Evolutionary conservation across 768 basidiomycete species (phyloP).

Genomic region (Macrocybe gigantea): DNA sequence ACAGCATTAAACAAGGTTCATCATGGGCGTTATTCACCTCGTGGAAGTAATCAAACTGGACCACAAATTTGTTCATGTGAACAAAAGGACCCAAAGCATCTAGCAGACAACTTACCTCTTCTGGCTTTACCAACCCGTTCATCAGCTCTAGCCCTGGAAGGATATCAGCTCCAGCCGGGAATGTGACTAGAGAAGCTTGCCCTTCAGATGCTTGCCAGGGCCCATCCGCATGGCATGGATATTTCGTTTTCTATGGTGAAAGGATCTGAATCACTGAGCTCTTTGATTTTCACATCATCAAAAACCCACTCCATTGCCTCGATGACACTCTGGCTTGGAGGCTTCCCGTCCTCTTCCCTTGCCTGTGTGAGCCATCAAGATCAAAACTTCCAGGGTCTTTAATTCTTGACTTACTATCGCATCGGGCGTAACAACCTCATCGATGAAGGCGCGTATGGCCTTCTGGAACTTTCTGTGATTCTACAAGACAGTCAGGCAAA

Average conservation of each 20-base stretch:
- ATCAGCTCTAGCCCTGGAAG: slow-evolving; percentile 59
- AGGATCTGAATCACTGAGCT: slow-evolving; percentile 30
- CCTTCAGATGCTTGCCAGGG: slow-evolving; percentile 83
- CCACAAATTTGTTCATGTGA: slow-evolving; percentile 1
- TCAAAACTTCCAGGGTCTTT: slow-evolving; percentile 1
- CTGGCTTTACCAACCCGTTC: slow-evolving; percentile 75
- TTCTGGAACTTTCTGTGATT: slow-evolving; percentile 58
- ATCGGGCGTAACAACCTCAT: slow-evolving; percentile 61
- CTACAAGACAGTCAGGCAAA: slow-evolving; percentile 25
- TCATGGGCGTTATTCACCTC: slow-evolving; percentile 31
- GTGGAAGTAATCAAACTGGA: slow-evolving; percentile 87
- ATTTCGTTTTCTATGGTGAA: slow-evolving; percentile 45
- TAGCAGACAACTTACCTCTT: slow-evolving; percentile 42
- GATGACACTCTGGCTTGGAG: slow-evolving; percentile 69
- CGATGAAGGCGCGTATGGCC: slow-evolving; percentile 65
- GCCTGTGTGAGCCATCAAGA: slow-evolving; percentile 39
- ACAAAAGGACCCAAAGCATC: background rate
- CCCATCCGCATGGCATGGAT: slow-evolving; percentile 92
- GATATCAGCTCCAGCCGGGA: background rate
- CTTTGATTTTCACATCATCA: slow-evolving; percentile 50
- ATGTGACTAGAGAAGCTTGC: slow-evolving; percentile 8
- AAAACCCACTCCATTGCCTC: slow-evolving; percentile 63
- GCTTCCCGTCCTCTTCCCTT: slow-evolving; percentile 88
- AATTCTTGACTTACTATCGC: slow-evolving; percentile 27
- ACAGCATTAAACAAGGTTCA: background rate